Evolutionary conservation across 805 yeast species (phyloP), one percentile per base, ranked within the genome.

Genomic region (Candida michaelii): DNA sequence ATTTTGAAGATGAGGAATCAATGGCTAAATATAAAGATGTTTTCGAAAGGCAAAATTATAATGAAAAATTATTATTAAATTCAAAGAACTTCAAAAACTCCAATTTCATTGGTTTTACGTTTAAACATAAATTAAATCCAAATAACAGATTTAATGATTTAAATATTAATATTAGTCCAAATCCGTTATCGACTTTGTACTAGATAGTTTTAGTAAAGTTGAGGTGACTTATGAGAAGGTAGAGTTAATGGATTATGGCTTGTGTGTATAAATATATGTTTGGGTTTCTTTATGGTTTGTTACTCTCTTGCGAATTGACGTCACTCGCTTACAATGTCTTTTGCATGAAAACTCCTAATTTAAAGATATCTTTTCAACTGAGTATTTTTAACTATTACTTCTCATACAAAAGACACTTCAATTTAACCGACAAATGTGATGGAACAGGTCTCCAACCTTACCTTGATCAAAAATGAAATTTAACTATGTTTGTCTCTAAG

Each of bases 21-120:
- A 89, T 93, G 98, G 93, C 91, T 48, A 90, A 93, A 63, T 93
- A 93, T 69, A 91, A 93, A 56, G 99, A 93, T 56, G 99, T 93
- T 11, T 83, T 93, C 73, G 95, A 91, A 49, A 85, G 96, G 66
- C 89, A 89, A 55, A 87, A 79, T 21, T 87, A 85, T 49, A 83
- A 87, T 55, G 97, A 90, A 60, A 81, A 75, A 48, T 65, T 90
- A 58, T 85, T 93, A 25, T 90, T 84, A 39, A 45, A 43, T 32
- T 48, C 51, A 15, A 71, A 48, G 32, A 50, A 50, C 16, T 48
- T 81, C 16, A 80, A 77, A 24, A 44, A 61, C 55, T 37, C 42
- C 43, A 83, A 84, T 55, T 86, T 93, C 60, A 88, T 91, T 45
- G 99, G 99, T 0, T 93, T 93, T 65, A 93, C 99, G 1, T 93